phyloP scores from a whole-genome alignment of 257 asterid species.

The Rauvolfia tetraphylla region DNA sequence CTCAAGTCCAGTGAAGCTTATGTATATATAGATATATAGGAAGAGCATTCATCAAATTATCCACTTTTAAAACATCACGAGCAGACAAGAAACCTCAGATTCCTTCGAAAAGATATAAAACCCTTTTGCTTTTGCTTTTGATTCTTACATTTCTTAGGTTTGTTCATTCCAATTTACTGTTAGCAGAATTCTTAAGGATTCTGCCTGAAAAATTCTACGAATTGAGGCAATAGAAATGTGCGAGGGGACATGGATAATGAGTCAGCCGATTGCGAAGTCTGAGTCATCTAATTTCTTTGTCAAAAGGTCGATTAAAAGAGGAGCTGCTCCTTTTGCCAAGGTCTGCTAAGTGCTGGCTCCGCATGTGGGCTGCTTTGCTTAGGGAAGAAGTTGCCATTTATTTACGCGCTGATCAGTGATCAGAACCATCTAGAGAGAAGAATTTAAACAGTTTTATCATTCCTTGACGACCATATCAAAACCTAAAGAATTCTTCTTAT shows the following conservation, averaged over 20 bases:
- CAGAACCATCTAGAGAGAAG: too few relatives aligned
- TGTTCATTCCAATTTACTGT: neutral
- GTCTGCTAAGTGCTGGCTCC: neutral
- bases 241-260: neutral
- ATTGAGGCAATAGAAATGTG: neutral
- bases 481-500: too few relatives aligned
- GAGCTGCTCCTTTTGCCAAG: neutral
- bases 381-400: conserved; percentile 39
- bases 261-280: neutral
- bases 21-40: neutral
- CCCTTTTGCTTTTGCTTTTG: neutral
- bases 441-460: too few relatives aligned
- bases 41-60: neutral
- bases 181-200: neutral
- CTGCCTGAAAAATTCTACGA: neutral
- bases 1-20: neutral
- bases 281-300: neutral
- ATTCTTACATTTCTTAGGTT: neutral
- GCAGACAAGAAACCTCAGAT: conserved; percentile 30
- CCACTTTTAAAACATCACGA: conserved; percentile 1
- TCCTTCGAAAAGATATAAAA: conserved; percentile 23
- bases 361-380: conserved; percentile 55
- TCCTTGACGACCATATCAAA: too few relatives aligned
- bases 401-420: too few relatives aligned
- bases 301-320: neutral